These are phyloP conservation scores for Puccinia triticina DNA, from an alignment of 1,284 basidiomycete genomes.

Conservation along the genomic window DNA sequence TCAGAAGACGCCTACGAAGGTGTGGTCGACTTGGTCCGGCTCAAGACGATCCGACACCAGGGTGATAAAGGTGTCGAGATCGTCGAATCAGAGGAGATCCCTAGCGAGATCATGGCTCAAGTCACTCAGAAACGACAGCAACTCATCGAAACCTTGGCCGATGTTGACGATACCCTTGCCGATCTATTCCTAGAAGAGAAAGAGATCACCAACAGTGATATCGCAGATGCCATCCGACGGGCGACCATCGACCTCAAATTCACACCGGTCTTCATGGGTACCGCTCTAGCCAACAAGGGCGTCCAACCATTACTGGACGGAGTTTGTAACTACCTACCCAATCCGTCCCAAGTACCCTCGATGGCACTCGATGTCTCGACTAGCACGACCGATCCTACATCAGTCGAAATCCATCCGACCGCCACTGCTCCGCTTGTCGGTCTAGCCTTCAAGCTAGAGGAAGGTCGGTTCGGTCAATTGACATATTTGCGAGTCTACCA, in stretches of 20 bases:
- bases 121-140: slow-evolving; percentile 82
- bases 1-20: slow-evolving; percentile 84
- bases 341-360: slow-evolving; percentile 78
- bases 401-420: slow-evolving; percentile 76
- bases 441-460: slow-evolving; percentile 97
- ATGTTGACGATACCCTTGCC: slow-evolving; percentile 91
- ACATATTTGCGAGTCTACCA: slow-evolving; percentile 99
- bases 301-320: slow-evolving; percentile 94
- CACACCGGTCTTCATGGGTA: slow-evolving; percentile 94
- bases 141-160: slow-evolving; percentile 91
- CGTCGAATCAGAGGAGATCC: slow-evolving; percentile 86
- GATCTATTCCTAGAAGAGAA: slow-evolving; percentile 89
- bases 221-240: slow-evolving; percentile 83
- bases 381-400: slow-evolving; percentile 68
- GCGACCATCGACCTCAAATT: slow-evolving; percentile 86
- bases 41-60: slow-evolving; percentile 93
- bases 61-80: slow-evolving; percentile 87
- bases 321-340: slow-evolving; percentile 91
- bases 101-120: slow-evolving; percentile 71
- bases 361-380: slow-evolving; percentile 81
- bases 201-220: slow-evolving; percentile 72
- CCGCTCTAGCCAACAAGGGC: slow-evolving; percentile 95
- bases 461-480: slow-evolving; percentile 93
- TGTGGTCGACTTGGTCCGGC: slow-evolving; percentile 89
- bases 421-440: slow-evolving; percentile 85